phyloP scores from a whole-genome alignment of 495 filamentous ascomycete genomes.

The Trichoderma gamsii region DNA sequence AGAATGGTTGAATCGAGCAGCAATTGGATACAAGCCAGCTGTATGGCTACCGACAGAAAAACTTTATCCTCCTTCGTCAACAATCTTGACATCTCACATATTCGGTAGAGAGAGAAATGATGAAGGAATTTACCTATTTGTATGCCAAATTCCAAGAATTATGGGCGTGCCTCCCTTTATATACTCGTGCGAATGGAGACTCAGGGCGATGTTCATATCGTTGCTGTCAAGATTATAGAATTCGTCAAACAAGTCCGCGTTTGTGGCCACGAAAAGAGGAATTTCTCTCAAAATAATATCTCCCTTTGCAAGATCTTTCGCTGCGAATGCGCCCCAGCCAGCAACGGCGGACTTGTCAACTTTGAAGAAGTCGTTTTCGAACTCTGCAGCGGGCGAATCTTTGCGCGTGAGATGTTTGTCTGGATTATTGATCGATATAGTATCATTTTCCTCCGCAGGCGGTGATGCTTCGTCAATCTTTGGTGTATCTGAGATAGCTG shows the following conservation, averaged over 20 bases:
- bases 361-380: too few relatives aligned
- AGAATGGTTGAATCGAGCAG: constrained; percentile 34
- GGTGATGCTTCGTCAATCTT: too few relatives aligned
- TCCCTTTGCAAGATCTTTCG: constrained; percentile 20
- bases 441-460: too few relatives aligned
- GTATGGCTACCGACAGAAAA: constrained; percentile 21
- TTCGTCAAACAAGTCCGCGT: constrained; percentile 17
- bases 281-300: constrained; percentile 27
- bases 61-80: constrained; percentile 14
- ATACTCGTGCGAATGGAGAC: constrained; percentile 19
- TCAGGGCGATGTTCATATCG: constrained; percentile 15
- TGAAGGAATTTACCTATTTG: neutral
- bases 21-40: constrained; percentile 26
- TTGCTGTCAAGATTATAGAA: constrained; percentile 20
- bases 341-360: neutral
- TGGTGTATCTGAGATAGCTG: too few relatives aligned
- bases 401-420: neutral
- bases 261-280: constrained; percentile 21
- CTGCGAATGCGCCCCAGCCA: constrained; percentile 30
- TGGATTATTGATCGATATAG: too few relatives aligned
- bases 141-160: neutral
- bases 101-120: neutral
- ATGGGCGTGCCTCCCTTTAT: neutral
- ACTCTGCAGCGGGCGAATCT: too few relatives aligned
- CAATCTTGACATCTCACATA: neutral